These are phyloP conservation scores for Suillus decipiens DNA, from an alignment of 768 basidiomycete genomes.

Conservation along the genomic window DNA sequence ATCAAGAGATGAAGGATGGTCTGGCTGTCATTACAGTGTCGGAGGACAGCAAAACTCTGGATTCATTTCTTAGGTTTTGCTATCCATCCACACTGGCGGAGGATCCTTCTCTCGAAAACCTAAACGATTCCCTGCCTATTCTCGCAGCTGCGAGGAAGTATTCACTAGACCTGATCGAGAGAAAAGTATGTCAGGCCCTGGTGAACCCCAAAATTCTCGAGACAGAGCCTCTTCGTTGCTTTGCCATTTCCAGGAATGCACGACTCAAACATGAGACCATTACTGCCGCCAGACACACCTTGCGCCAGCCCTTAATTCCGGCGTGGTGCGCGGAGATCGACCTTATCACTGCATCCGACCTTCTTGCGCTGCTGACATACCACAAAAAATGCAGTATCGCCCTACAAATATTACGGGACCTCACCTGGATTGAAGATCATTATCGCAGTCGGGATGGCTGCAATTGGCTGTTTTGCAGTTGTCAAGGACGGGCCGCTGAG, in stretches of 20 bases:
- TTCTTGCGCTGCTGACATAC: no score
- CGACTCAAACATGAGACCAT: conserved; percentile 20
- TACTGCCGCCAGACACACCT: no score
- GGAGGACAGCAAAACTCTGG: conserved; percentile 21
- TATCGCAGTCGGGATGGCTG: no score
- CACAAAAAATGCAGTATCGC: no score
- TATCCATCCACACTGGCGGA: conserved; percentile 26
- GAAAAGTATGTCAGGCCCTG: conserved; percentile 20
- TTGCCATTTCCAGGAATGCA: conserved; percentile 29
- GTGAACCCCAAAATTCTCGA: conserved; percentile 12
- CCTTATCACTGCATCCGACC: no score
- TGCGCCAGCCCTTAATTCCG: no score
- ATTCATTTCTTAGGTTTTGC: conserved; percentile 23
- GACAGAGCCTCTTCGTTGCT: conserved; percentile 25
- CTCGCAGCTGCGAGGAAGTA: conserved; percentile 30
- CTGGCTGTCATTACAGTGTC: conserved; percentile 15
- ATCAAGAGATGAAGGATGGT: conserved; percentile 6
- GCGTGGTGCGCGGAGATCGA: no score
- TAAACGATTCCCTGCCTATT: conserved; percentile 22
- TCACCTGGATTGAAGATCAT: no score
- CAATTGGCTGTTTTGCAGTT: no score
- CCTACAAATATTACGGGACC: no score
- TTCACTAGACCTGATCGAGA: conserved; percentile 11
- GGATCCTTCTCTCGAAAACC: conserved; percentile 18
- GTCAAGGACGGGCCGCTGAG: no score